phyloP scores from a whole-genome alignment of 2,329 filamentous ascomycete species.

The Ophiostoma sp. region DNA sequence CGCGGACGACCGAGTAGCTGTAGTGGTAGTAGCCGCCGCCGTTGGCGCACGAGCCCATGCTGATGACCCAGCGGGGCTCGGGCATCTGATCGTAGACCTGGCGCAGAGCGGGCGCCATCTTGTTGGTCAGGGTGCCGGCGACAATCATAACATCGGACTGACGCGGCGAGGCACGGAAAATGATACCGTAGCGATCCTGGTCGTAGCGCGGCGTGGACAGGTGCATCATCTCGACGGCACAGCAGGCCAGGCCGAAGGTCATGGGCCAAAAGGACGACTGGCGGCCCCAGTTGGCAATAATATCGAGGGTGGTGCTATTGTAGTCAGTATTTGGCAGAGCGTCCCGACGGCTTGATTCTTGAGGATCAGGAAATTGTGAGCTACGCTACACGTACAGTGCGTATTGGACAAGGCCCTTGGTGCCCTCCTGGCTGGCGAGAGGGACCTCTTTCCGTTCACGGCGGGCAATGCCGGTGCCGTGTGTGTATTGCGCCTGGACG shows the following conservation, averaged over 20 bases:
- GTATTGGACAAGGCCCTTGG: slow-evolving; percentile 78
- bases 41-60: slow-evolving; percentile 67
- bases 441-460: slow-evolving; percentile 64
- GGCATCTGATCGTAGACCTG: slow-evolving; percentile 97
- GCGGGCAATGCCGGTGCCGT: slow-evolving; percentile 46
- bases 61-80: slow-evolving; percentile 76
- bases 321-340: not conserved
- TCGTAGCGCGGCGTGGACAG: slow-evolving; percentile 83
- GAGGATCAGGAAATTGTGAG: not conserved
- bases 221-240: slow-evolving; percentile 90
- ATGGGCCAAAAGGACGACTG: slow-evolving; percentile 84
- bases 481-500: slow-evolving; percentile 44
- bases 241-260: slow-evolving; percentile 84
- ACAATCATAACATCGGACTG: slow-evolving; percentile 94
- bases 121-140: slow-evolving; percentile 87
- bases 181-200: slow-evolving; percentile 81
- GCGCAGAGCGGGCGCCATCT: slow-evolving; percentile 86
- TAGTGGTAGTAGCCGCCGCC: slow-evolving; percentile 71
- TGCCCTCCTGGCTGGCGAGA: slow-evolving; percentile 70
- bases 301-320: slow-evolving; percentile 67
- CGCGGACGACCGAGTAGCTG: slow-evolving; percentile 61
- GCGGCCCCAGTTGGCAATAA: slow-evolving; percentile 76
- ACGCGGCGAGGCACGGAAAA: slow-evolving; percentile 81
- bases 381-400: slow-evolving; percentile 62
- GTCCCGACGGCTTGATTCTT: too few relatives aligned